These are phyloP conservation scores for Collybia sp. DNA, from an alignment of 768 basidiomycete genomes.

Conservation along the genomic window DNA sequence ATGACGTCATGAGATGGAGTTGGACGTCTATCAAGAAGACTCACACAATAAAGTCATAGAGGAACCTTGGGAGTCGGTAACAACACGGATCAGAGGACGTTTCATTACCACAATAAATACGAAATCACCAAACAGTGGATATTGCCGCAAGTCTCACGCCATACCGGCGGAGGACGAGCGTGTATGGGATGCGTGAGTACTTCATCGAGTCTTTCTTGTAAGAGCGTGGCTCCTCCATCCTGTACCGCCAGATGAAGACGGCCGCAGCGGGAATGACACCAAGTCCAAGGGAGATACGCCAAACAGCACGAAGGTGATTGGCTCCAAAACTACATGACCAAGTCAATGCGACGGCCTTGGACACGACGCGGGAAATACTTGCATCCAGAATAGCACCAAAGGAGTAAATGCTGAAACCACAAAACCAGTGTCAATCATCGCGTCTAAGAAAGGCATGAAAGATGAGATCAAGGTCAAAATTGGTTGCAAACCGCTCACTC, in stretches of 20 bases:
- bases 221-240: conserved; percentile 73
- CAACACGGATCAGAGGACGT: no score
- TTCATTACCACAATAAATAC: no score
- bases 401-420: conserved; percentile 79
- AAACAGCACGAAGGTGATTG: conserved; percentile 77
- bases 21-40: conserved; percentile 8
- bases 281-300: conserved; percentile 82
- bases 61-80: conserved; percentile 37
- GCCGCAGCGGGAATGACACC: conserved; percentile 74
- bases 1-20: background rate
- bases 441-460: conserved; percentile 34
- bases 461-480: conserved; percentile 12
- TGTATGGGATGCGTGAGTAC: conserved; percentile 64
- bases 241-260: conserved; percentile 81
- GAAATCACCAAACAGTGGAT: conserved; percentile 71
- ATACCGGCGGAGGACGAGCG: conserved; percentile 75
- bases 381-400: conserved; percentile 87
- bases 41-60: conserved; percentile 77
- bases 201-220: conserved; percentile 82
- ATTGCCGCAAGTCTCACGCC: conserved; percentile 70
- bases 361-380: conserved; percentile 17
- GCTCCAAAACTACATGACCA: conserved; percentile 54
- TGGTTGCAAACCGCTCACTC: conserved; percentile 41
- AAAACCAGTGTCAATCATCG: conserved; percentile 85
- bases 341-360: background rate